Conservation (phyloP, 805 yeast species). For the Saccharomycopsis microspora region DNA sequence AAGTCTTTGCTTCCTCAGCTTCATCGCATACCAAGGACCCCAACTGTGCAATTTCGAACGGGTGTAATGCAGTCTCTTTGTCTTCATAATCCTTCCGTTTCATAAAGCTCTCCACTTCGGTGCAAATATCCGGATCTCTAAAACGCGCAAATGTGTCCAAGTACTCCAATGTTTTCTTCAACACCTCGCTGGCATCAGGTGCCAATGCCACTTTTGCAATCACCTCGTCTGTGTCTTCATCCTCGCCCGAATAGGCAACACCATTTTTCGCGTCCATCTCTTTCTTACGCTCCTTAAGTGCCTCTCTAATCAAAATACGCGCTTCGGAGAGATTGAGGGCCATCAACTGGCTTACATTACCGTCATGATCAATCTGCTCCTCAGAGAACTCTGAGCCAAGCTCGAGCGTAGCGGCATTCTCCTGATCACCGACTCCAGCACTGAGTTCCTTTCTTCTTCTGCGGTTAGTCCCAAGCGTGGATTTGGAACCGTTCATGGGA, state of each 20-base stretch:
- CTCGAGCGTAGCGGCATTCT: constrained; percentile 77
- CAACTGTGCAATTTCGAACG: constrained; percentile 85
- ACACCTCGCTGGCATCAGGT: constrained; percentile 74
- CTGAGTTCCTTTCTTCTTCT: constrained; percentile 54
- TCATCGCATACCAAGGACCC: constrained; percentile 92
- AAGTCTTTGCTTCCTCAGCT: constrained; percentile 91
- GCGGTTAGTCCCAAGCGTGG: constrained; percentile 77
- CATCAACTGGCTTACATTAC: constrained; percentile 63
- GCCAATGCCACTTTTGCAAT: constrained; percentile 37
- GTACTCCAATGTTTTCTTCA: constrained; percentile 86
- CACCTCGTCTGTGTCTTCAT: constrained; percentile 24
- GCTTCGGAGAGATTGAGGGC: constrained; percentile 88
- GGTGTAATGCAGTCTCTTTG: constrained; percentile 43
- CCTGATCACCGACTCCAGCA: constrained; percentile 54
- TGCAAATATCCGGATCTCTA: constrained; percentile 83
- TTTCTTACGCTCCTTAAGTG: constrained; percentile 62
- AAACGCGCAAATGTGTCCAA: constrained; percentile 79
- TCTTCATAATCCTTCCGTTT: constrained; percentile 61
- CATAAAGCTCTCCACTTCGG: constrained; percentile 83
- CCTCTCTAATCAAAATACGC: constrained; percentile 79
- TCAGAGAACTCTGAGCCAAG: constrained; percentile 90
- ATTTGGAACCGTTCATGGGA: constrained; percentile 76
- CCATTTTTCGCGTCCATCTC: constrained; percentile 34
- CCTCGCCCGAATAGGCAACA: constrained; percentile 21
- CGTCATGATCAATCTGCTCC: constrained; percentile 71